phyloP scores from a whole-genome alignment of 129 eudicot genomes.

The Centella asiatica region DNA sequence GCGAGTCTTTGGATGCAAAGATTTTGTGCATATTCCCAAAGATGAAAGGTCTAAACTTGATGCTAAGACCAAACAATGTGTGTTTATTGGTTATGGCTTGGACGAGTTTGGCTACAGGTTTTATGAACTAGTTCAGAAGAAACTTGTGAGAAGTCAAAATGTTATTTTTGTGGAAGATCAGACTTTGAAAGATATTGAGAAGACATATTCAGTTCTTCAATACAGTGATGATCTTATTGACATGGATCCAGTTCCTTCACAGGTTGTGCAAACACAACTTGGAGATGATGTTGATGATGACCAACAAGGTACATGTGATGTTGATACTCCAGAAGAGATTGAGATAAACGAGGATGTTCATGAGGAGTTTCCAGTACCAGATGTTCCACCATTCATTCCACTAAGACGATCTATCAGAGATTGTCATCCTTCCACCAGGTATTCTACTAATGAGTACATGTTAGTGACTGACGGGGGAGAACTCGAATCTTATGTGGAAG shows the following conservation, averaged over 20 bases:
- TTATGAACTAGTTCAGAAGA: not conserved
- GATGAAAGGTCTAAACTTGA: too few relatives aligned
- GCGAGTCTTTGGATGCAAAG: not conserved
- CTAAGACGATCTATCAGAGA: constrained; percentile 1
- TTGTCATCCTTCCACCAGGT: not conserved
- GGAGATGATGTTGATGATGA: not conserved
- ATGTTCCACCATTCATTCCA: not conserved
- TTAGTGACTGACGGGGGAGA: too few relatives aligned
- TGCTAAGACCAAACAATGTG: too few relatives aligned
- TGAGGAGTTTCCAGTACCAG: not conserved
- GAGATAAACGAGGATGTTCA: not conserved
- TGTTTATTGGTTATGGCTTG: too few relatives aligned
- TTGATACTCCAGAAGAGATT: not conserved
- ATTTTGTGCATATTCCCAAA: constrained; percentile 11
- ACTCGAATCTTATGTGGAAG: too few relatives aligned
- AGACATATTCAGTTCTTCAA: not conserved
- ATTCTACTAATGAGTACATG: too few relatives aligned
- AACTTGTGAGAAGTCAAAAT: not conserved
- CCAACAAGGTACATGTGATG: not conserved
- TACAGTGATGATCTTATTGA: not conserved
- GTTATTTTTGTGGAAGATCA: constrained; percentile 7
- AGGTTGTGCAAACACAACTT: not conserved
- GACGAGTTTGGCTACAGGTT: not conserved
- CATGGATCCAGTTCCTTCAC: not conserved
- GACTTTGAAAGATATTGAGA: constrained; percentile 1